Evolutionary conservation across 345 rosid species (phyloP).

Genomic region (Gossypium anomalum): DNA sequence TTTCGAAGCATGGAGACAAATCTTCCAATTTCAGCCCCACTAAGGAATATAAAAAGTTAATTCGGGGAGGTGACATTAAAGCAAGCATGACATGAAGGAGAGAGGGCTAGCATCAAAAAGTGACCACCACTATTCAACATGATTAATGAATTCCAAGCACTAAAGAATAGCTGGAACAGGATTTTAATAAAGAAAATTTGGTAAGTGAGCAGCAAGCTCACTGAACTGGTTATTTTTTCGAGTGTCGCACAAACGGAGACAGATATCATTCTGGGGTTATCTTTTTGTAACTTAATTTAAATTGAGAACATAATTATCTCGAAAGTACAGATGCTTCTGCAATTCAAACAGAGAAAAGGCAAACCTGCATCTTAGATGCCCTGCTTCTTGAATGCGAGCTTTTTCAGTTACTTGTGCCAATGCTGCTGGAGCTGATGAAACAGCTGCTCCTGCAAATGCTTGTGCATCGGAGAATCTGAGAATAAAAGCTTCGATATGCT

Average conservation of each 20-base stretch:
- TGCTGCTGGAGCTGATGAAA: conserved; percentile 72
- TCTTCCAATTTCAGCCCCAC: conserved; percentile 89
- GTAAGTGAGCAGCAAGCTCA: background rate
- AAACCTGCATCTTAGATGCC: conserved; percentile 94
- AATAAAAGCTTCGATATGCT: conserved; percentile 65
- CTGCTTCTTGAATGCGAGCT: conserved; percentile 93
- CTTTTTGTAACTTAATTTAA: background rate
- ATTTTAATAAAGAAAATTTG: background rate
- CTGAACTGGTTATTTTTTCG: background rate
- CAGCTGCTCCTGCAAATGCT: conserved; percentile 61
- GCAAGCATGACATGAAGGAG: background rate
- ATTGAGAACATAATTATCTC: background rate
- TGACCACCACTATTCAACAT: background rate
- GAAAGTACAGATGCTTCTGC: background rate
- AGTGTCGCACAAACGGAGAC: background rate
- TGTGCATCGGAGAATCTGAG: conserved; percentile 60
- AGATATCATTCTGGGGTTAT: background rate
- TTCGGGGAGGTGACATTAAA: background rate
- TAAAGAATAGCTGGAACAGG: background rate
- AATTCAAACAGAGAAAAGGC: background rate
- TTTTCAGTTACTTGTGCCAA: conserved; percentile 79
- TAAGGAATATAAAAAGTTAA: conserved; percentile 22
- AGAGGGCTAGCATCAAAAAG: background rate
- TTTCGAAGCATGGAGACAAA: conserved; percentile 69
- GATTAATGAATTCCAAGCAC: background rate